Percentiles rank a stretch among this genome's conserved stretches.
phyloP scores from a whole-genome alignment of 179 eudicot species.

The Sideroxylon spinosum region DNA sequence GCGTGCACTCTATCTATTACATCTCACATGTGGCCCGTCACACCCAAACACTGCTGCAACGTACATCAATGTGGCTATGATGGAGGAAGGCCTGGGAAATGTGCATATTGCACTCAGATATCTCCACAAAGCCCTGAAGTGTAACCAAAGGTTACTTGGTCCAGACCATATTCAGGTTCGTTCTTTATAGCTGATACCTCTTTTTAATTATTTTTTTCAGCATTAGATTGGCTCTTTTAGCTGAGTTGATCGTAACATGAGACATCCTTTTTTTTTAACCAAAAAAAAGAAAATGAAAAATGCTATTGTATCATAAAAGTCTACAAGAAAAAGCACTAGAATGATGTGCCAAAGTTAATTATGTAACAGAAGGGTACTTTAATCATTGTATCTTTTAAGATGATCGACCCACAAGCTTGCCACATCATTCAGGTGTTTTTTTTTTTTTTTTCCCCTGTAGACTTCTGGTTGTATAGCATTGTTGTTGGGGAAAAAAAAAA shows the following conservation, averaged over 20 bases:
- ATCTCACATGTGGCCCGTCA: slow-evolving; percentile 99
- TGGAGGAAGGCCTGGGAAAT: slow-evolving; percentile 99
- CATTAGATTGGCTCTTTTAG: background rate
- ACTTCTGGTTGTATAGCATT: too few relatives aligned
- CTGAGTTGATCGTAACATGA: background rate
- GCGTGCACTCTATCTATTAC: slow-evolving; percentile 91
- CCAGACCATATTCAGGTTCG: slow-evolving; percentile 98
- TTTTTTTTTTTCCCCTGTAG: too few relatives aligned
- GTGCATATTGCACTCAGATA: slow-evolving; percentile 98
- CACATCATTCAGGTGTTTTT: too few relatives aligned
- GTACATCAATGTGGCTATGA: slow-evolving; percentile 98
- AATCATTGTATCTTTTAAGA: too few relatives aligned
- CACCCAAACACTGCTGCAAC: slow-evolving; percentile 99
- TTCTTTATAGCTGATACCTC: slow-evolving; percentile 3
- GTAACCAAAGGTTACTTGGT: slow-evolving; percentile 96
- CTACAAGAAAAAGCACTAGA: too few relatives aligned
- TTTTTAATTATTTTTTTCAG: background rate
- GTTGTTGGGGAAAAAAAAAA: background rate
- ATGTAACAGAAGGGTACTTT: too few relatives aligned
- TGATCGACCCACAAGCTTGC: too few relatives aligned
- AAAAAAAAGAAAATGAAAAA: too few relatives aligned
- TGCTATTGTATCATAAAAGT: too few relatives aligned
- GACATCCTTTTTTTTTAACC: background rate
- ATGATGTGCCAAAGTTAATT: too few relatives aligned
- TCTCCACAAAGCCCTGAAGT: slow-evolving; percentile 97